Evolutionary conservation across 2,329 filamentous ascomycete genomes (phyloP).

Genomic region (Gnomoniopsis smithogilvyi): DNA sequence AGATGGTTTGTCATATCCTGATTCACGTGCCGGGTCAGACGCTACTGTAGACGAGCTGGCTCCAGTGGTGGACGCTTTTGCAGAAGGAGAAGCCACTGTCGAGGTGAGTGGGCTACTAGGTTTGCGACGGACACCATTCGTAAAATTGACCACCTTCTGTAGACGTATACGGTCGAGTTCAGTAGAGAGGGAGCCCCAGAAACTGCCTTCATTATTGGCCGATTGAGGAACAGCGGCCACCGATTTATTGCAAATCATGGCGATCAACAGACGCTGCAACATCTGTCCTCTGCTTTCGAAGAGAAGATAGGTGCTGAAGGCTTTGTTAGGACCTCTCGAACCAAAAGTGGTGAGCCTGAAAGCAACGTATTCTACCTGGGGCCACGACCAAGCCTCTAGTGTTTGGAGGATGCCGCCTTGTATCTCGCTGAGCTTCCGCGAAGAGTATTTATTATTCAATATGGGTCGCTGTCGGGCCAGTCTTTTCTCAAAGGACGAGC

Average conservation of each 20-base stretch:
- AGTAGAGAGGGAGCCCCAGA: slow-evolving; percentile 11
- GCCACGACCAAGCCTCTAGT: background rate
- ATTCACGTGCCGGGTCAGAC: background rate
- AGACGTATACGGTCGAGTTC: slow-evolving; percentile 31
- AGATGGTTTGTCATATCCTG: slow-evolving; percentile 11
- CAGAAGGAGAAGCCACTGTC: slow-evolving; percentile 4
- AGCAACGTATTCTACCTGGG: slow-evolving; percentile 10
- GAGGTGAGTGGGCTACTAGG: background rate
- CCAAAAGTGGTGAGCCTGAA: background rate
- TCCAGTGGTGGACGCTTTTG: slow-evolving; percentile 1
- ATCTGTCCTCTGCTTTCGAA: slow-evolving; percentile 8
- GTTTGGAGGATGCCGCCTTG: too few species aligned
- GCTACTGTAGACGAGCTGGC: background rate
- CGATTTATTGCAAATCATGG: slow-evolving; percentile 16
- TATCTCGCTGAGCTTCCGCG: too few species aligned
- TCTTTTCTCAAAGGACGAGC: too few species aligned
- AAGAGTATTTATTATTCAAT: too few species aligned
- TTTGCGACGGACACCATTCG: background rate
- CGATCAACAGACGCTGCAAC: slow-evolving; percentile 10
- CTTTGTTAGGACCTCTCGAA: background rate
- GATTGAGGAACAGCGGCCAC: background rate
- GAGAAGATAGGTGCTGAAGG: slow-evolving; percentile 14
- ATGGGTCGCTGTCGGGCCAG: too few species aligned
- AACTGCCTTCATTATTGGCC: slow-evolving; percentile 14
- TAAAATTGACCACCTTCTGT: background rate